Percentiles rank a stretch among this genome's conserved stretches.
Evolutionary conservation across 2,329 filamentous ascomycete species (phyloP).

Genomic region (Colletotrichum somersetense): DNA sequence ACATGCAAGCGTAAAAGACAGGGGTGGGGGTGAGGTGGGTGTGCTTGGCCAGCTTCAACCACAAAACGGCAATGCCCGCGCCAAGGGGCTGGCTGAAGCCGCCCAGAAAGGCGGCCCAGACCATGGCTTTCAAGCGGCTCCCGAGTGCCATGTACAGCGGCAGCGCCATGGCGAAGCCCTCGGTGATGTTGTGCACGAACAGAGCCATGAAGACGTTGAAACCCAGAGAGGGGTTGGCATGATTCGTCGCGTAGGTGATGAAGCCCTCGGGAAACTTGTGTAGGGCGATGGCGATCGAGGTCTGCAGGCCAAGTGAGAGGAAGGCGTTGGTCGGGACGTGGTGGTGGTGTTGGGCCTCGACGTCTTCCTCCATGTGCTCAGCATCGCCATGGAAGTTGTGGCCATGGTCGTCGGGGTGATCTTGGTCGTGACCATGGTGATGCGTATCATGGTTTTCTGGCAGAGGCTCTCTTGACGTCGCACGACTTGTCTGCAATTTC

Average conservation of each 20-base stretch:
- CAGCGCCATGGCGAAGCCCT: constrained; percentile 94
- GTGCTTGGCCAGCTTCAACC: constrained; percentile 79
- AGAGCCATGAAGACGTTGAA: constrained; percentile 94
- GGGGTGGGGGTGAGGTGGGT: constrained; percentile 64
- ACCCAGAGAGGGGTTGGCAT: constrained; percentile 89
- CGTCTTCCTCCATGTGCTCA: constrained; percentile 51
- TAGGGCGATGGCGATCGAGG: constrained; percentile 91
- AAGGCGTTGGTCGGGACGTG: constrained; percentile 96
- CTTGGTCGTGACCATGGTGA: constrained; percentile 42
- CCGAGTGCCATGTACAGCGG: constrained; percentile 92
- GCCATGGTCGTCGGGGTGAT: constrained; percentile 16
- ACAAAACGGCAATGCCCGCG: constrained; percentile 84
- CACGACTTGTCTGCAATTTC: constrained; percentile 52
- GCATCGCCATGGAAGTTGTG: constrained; percentile 48
- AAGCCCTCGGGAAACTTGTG: constrained; percentile 93
- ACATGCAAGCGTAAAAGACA: constrained; percentile 83
- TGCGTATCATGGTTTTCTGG: constrained; percentile 43
- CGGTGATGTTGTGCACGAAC: constrained; percentile 98
- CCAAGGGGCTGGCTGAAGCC: constrained; percentile 90
- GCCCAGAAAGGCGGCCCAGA: constrained; percentile 86
- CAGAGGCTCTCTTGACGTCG: constrained; percentile 56
- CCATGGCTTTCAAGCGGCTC: constrained; percentile 83
- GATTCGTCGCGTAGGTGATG: constrained; percentile 96
- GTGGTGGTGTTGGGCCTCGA: constrained; percentile 80
- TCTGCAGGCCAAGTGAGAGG: constrained; percentile 94